Base-by-base conservation (phyloP, 2,329 filamentous ascomycete genomes). In the Colletotrichum euphorbiae region DNA sequence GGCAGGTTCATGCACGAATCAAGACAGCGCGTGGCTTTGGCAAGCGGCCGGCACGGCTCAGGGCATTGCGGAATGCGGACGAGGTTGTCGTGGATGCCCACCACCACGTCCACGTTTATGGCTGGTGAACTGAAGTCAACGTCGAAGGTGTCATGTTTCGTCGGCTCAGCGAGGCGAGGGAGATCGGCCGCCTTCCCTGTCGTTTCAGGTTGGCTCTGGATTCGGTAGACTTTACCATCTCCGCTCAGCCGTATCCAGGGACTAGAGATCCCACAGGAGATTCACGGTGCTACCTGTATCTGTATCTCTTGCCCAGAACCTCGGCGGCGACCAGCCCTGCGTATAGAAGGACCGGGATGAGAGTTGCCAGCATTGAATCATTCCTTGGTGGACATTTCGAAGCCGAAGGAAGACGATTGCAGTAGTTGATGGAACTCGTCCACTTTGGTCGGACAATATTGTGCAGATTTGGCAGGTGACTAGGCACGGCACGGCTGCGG, bases 141-240 rank as follows among this genome's bases (percentile, higher is more conserved):
- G 65, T 68, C 65, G 55, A 69, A 63, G 42, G 51, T 69, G 66
- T 43, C 66, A 65, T 69, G 66, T 69, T 69, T 69, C 66, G 61
- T 60, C 66, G 66, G 60, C 66, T 65, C 66, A 59, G 61, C 66
- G 36, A 65, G 66, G 61, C 61, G 61, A 60, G 45, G 48, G 56
- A 66, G 61, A 69, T 69, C 66, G 50, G 66, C 65, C 61, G 28
- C n/a, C 36, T 65, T 50, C 50, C 66, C 66, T 66, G 65, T 65
- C 33, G 66, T 69, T 69, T 69, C 66, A 69, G 55, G 50, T 55
- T 55, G 38, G 62, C 48, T 59, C 61, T 65, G 66, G 42, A 48
- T 48, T 59, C 54, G 62, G 40, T n/a, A 33, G 66, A 40, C 54
- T 55, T 60, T 60, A 46, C 40, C 52, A 51, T 54, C 33, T 33